phyloP scores from a whole-genome alignment of 345 rosid genomes.

The Eucalyptus victrix region DNA sequence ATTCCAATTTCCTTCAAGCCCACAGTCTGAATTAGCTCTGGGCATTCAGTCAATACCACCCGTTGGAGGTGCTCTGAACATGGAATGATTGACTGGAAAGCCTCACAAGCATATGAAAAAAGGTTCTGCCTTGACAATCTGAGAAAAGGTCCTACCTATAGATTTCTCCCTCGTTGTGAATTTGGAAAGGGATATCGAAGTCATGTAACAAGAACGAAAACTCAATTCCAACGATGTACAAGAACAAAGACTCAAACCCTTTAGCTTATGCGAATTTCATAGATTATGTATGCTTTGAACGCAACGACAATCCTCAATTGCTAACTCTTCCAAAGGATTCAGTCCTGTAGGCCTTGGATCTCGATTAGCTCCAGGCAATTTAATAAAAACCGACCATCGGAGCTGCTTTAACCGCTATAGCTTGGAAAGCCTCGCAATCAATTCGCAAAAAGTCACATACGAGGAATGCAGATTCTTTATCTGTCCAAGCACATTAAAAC shows the following conservation, averaged over 20 bases:
- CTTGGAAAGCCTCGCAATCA: background rate
- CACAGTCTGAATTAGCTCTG: background rate
- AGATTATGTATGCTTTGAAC: background rate
- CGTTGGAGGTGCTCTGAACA: background rate
- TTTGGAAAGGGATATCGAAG: too few relatives aligned
- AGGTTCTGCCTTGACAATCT: background rate
- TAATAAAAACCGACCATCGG: background rate
- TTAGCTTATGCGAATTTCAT: background rate
- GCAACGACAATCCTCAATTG: too few relatives aligned
- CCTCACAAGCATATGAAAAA: background rate
- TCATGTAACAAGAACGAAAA: too few relatives aligned
- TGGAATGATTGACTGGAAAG: background rate
- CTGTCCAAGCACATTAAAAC: background rate
- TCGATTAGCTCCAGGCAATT: background rate
- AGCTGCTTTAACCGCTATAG: background rate
- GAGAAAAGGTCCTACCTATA: background rate
- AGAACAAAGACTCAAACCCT: background rate
- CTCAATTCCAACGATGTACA: too few relatives aligned
- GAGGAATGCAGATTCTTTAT: background rate
- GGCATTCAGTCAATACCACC: background rate
- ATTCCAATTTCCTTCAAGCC: background rate
- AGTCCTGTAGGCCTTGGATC: background rate
- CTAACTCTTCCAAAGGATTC: background rate
- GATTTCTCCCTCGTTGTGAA: background rate
- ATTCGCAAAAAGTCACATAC: accelerated